Conservation (phyloP, 371 early-diverging fungal genomes). For the Lichtheimia ramosa region DNA sequence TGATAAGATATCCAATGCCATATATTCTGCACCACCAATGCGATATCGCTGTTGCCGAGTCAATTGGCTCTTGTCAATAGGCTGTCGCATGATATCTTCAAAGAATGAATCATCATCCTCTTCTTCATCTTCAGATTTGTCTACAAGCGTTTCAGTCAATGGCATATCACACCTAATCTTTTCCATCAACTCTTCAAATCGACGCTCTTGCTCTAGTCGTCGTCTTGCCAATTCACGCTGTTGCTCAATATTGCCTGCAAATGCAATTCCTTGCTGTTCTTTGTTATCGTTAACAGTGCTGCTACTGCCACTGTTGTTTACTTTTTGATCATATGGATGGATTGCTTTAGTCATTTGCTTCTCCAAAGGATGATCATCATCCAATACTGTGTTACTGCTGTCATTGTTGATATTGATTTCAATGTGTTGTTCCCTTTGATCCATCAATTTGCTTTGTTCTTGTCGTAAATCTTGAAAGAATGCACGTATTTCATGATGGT, state of each 20-base stretch:
- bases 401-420: not conserved
- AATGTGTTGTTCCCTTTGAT: not conserved
- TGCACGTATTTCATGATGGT: slow-evolving; percentile 4
- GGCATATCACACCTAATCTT: slow-evolving; percentile 10
- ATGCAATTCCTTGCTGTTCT: slow-evolving; percentile 33
- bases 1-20: slow-evolving; percentile 40
- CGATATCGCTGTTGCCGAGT: slow-evolving; percentile 43
- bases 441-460: slow-evolving; percentile 8
- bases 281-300: slow-evolving; percentile 1
- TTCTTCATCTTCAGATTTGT: slow-evolving; percentile 13
- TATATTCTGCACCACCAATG: slow-evolving; percentile 49
- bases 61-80: slow-evolving; percentile 43
- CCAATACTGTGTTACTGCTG: not conserved
- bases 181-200: slow-evolving; percentile 29
- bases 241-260: slow-evolving; percentile 40
- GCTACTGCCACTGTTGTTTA: slow-evolving; percentile 11
- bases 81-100: slow-evolving; percentile 35
- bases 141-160: slow-evolving; percentile 6
- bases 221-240: slow-evolving; percentile 42
- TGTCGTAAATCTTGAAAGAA: slow-evolving; percentile 14
- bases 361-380: not conserved
- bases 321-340: slow-evolving; percentile 5
- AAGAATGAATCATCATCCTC: slow-evolving; percentile 27
- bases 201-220: slow-evolving; percentile 33
- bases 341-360: slow-evolving; percentile 8